Evolutionary conservation across 1,284 basidiomycete genomes (phyloP).

Genomic region (Trichosporon ovoides): DNA sequence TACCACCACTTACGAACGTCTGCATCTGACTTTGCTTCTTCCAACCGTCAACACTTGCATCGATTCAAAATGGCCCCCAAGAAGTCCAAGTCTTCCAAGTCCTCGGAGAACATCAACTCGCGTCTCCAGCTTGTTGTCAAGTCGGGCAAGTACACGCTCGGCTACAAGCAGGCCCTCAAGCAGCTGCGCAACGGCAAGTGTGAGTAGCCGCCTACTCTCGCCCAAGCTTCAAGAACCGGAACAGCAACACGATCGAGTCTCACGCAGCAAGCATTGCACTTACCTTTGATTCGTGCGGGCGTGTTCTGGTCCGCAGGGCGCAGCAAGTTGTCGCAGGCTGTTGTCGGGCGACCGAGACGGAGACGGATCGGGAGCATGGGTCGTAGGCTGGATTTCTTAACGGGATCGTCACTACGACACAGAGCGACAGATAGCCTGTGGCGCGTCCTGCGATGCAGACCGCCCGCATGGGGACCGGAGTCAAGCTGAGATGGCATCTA

Average conservation of each 20-base stretch:
- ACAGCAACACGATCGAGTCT: no score
- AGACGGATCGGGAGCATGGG: no score
- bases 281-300: no score
- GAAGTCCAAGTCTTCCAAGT: constrained; percentile 86
- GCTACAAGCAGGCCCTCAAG: constrained; percentile 97
- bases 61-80: constrained; percentile 6
- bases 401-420: no score
- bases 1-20: neutral
- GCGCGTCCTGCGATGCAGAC: neutral
- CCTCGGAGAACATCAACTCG: constrained; percentile 89
- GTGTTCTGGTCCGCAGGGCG: no score
- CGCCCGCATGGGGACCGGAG: constrained; percentile 3
- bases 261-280: no score
- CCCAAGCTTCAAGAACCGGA: neutral
- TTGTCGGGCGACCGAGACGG: no score
- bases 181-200: constrained; percentile 97
- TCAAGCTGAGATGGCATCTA: constrained; percentile 5
- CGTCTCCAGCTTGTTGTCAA: constrained; percentile 97
- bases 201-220: constrained; percentile 53
- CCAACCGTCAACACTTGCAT: constrained; percentile 6
- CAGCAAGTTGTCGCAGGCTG: no score
- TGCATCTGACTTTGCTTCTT: neutral
- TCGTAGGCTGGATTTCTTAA: no score
- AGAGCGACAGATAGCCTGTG: no score
- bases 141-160: constrained; percentile 75